Evolutionary conservation across 257 asterid species (phyloP), one percentile per base, ranked within the genome.

Genomic region (Nicotiana sylvestris): DNA sequence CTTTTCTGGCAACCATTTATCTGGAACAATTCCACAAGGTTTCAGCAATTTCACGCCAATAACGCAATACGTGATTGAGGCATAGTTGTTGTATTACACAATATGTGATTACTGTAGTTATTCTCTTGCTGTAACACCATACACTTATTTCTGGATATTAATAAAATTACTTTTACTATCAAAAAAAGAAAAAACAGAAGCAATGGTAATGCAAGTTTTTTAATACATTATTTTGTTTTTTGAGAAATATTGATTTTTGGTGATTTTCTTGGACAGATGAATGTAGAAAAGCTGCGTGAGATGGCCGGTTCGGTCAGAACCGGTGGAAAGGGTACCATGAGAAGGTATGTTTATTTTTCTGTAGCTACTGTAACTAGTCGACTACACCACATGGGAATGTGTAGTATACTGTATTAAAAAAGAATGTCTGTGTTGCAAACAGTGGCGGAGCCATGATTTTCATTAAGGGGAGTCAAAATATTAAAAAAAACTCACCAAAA

Each of bases 271-370:
- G 82, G 58, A 17, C 85, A 92, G 97, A 92, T 92, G 97, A 91
- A 92, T 90, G 95, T 90, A 85, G 95, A 92, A 87, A 91, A 92
- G 89, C 89, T 92, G 69, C 89, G 55, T 90, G 91, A 91, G 90
- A 92, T 92, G 97, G 95, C 97, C 3, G 93, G 94, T 82, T 89
- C 95, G 1, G 95, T 91, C 62, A 92, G 97, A 67, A 92, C 95
- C 8, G 95, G 95, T 81, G 97, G 97, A 17, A 92, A 92, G 88
- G 97, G 97, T 78, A 92, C 91, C 77, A 65, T 92, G 86, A 90
- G 97, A 85, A 92, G 95, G 97, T 92, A 11, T 82, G 88, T 78
- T 15, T 74, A 21, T 35, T 65, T 55, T 39, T 32, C 32, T 16
- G 13, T 83, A 25, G 62, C 7, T 79, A 17, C 8, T 61, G 76